phyloP scores from a whole-genome alignment of 2,329 filamentous ascomycete genomes.

The Botrytis tulipae region DNA sequence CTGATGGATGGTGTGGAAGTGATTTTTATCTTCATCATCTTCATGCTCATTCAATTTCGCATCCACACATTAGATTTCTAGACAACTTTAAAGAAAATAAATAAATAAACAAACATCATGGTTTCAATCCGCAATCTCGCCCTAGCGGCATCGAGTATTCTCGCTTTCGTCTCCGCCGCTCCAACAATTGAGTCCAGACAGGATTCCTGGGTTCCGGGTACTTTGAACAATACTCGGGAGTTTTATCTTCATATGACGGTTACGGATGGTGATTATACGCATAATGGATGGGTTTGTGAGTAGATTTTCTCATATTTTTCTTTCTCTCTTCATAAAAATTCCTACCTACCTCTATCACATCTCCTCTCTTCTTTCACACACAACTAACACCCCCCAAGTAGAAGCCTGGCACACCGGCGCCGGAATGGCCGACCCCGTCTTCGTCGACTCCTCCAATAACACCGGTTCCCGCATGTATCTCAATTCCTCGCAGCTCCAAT shows the following conservation, averaged over 20 bases:
- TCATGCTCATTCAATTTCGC: not conserved
- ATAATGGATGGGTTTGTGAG: slow-evolving; percentile 27
- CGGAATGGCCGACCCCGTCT: slow-evolving; percentile 30
- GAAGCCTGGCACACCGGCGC: slow-evolving; percentile 33
- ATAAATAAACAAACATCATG: slow-evolving; percentile 20
- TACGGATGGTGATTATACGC: slow-evolving; percentile 19
- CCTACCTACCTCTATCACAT: no score
- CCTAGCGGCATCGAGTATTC: slow-evolving; percentile 23
- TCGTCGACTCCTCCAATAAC: slow-evolving; percentile 15
- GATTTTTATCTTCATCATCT: not conserved
- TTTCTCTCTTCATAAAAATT: fast-evolving
- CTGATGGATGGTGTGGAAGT: not conserved
- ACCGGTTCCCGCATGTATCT: slow-evolving; percentile 26
- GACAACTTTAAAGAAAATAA: not conserved
- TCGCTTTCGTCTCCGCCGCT: slow-evolving; percentile 23
- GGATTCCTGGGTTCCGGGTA: slow-evolving; percentile 25
- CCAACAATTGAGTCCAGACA: slow-evolving; percentile 19
- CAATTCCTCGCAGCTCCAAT: slow-evolving; percentile 31
- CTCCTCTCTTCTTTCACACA: no score
- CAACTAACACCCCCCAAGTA: slow-evolving; percentile 24
- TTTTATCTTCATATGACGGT: slow-evolving; percentile 30
- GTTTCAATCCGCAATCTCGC: slow-evolving; percentile 24
- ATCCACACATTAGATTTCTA: not conserved
- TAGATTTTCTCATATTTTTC: not conserved
- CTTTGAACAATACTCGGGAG: slow-evolving; percentile 32